Percentiles rank a stretch among this genome's conserved stretches.
phyloP scores from a whole-genome alignment of 225 moss, liverwort and hornwort species.

The Pseudoscleropodium purum region DNA sequence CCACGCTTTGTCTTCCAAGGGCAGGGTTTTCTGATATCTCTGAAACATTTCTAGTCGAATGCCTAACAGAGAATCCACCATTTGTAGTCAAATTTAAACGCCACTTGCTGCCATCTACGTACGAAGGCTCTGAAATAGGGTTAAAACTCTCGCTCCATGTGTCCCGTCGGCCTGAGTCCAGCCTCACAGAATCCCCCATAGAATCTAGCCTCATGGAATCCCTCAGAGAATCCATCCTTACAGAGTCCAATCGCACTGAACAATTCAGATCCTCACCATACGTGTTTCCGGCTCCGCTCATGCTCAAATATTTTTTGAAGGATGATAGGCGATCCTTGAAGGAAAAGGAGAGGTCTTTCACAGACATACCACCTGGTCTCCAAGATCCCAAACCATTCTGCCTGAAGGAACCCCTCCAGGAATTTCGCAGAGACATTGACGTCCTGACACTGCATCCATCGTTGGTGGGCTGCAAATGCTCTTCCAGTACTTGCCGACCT shows the following conservation, averaged over 20 bases:
- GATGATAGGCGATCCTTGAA: slow-evolving; percentile 52
- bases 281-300: slow-evolving; percentile 26
- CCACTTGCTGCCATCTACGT: slow-evolving; percentile 31
- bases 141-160: slow-evolving; percentile 72
- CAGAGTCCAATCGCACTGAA: slow-evolving; percentile 53
- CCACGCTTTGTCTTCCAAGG: slow-evolving; percentile 7
- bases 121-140: slow-evolving; percentile 74
- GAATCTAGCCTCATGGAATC: slow-evolving; percentile 31
- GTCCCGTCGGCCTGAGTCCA: slow-evolving; percentile 12
- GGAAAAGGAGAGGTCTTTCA: slow-evolving; percentile 29
- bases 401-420: slow-evolving; percentile 13
- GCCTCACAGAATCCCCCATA: slow-evolving; percentile 20
- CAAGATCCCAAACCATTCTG: slow-evolving; percentile 23
- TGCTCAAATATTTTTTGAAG: slow-evolving; percentile 26
- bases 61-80: slow-evolving; percentile 26
- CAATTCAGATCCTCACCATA: slow-evolving; percentile 50
- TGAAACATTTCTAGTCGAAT: neutral
- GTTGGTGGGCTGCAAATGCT: slow-evolving; percentile 31
- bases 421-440: slow-evolving; percentile 29
- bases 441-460: slow-evolving; percentile 27
- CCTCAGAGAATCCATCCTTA: slow-evolving; percentile 36
- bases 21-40: slow-evolving; percentile 2
- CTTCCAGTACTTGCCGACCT: slow-evolving; percentile 39
- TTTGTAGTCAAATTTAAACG: slow-evolving; percentile 19
- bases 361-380: slow-evolving; percentile 20